Percentiles rank a stretch among this genome's conserved stretches.
Evolutionary conservation across 2,329 filamentous ascomycete species (phyloP).

Genomic region (Tolypocladium guangdongense): DNA sequence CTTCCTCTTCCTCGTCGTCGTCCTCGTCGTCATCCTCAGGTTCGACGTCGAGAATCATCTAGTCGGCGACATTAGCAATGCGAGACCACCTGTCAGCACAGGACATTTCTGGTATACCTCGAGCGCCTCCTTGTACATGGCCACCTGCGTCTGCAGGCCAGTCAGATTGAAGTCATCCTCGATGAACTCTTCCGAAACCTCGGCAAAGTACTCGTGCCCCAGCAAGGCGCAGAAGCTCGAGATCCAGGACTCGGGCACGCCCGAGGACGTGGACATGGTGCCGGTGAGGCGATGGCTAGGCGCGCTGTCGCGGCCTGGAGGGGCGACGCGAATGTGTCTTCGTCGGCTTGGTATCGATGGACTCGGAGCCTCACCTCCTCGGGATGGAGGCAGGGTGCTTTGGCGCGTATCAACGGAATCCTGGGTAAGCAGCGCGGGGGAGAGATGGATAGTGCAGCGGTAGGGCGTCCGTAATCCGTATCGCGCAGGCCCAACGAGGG

Average conservation of each 20-base stretch:
- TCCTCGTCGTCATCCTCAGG: conserved; percentile 89
- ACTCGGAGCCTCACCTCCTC: not conserved
- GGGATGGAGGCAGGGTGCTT: not conserved
- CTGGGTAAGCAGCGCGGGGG: not conserved
- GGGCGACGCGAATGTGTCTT: not conserved
- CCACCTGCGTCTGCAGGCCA: conserved; percentile 85
- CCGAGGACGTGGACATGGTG: conserved; percentile 49
- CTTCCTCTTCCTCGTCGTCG: conserved; percentile 67
- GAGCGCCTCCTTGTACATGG: conserved; percentile 97
- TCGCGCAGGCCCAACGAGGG: not conserved
- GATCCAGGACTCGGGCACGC: conserved; percentile 83
- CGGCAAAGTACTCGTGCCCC: conserved; percentile 97
- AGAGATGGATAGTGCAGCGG: not conserved
- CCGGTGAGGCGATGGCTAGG: not conserved
- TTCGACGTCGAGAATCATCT: conserved; percentile 98
- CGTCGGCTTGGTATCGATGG: not conserved
- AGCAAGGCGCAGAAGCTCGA: conserved; percentile 91
- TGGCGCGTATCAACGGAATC: not conserved
- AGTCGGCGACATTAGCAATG: not conserved
- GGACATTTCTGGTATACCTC: conserved; percentile 42
- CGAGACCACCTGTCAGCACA: not conserved
- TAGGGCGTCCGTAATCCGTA: not conserved
- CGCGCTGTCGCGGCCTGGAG: conserved; percentile 1
- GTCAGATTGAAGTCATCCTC: conserved; percentile 99
- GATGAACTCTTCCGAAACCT: conserved; percentile 98